Conservation (phyloP, 163 green algal species). For the Scenedesmus sp. region DNA sequence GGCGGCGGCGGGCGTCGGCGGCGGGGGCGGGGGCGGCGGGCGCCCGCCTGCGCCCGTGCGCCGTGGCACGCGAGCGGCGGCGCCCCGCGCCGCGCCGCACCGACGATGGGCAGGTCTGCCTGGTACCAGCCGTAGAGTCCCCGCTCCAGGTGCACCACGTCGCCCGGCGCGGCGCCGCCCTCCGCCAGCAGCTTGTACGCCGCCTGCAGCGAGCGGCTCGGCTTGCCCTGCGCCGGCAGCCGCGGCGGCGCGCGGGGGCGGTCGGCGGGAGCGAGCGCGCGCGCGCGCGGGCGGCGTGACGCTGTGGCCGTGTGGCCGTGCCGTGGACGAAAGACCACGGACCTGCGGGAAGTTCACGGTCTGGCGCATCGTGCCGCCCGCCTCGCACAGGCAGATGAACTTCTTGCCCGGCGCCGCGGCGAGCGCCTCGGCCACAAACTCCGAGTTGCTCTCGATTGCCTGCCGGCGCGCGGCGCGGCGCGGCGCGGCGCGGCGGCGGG, state of each 20-base stretch:
- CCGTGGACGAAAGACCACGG: background rate
- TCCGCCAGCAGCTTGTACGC: constrained; percentile 47
- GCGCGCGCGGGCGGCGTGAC: too few species aligned
- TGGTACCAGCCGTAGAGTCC: constrained; percentile 76
- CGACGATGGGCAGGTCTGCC: constrained; percentile 62
- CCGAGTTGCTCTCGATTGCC: constrained; percentile 64
- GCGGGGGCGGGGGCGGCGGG: background rate
- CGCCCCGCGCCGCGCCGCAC: constrained; percentile 25
- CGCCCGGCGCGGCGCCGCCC: background rate
- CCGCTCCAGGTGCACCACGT: constrained; percentile 74
- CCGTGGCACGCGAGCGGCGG: too few species aligned
- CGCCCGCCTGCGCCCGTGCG: too few species aligned
- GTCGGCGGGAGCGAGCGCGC: too few species aligned
- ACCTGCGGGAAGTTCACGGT: constrained; percentile 72
- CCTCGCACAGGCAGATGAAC: constrained; percentile 79
- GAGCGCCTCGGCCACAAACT: constrained; percentile 46
- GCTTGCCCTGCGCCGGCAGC: constrained; percentile 65
- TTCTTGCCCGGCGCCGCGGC: constrained; percentile 44
- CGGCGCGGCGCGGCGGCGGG: constrained; percentile 6
- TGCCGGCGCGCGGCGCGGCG: constrained; percentile 66
- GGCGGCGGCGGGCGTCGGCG: background rate
- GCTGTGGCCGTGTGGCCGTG: too few species aligned
- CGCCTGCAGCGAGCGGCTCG: constrained; percentile 79
- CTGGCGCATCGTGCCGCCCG: constrained; percentile 76
- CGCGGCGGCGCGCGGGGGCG: background rate